A percentile compares a stretch with the other conserved stretches of the same genome.
These are phyloP conservation scores for Cymbopogon citratus DNA, from an alignment of 176 grass and related monocot species.

Conservation along the genomic window DNA sequence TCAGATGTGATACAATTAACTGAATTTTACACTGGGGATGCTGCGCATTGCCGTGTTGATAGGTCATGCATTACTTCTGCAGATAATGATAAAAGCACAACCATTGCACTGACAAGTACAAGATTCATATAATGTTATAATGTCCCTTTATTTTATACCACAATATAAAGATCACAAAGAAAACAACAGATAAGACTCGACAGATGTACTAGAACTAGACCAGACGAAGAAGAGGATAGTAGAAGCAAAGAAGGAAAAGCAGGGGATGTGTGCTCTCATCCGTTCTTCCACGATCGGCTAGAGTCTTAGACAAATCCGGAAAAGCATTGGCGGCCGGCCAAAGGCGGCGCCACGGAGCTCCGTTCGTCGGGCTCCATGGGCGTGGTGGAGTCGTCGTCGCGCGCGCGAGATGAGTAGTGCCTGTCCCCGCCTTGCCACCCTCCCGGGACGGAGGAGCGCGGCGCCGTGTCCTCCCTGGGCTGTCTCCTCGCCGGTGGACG, in stretches of 20 bases:
- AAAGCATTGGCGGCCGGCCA: neutral
- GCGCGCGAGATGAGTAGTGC: neutral
- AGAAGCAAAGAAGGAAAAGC: neutral
- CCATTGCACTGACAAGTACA: no score
- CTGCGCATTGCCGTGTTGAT: no score
- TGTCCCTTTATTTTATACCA: neutral
- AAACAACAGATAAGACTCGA: neutral
- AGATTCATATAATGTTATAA: neutral
- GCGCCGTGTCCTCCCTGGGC: neutral
- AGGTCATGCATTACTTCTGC: no score
- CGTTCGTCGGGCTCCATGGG: neutral
- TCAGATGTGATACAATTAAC: no score
- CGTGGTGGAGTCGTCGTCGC: neutral
- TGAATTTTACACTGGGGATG: no score
- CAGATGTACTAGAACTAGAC: neutral
- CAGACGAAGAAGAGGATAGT: neutral
- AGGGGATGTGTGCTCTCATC: neutral
- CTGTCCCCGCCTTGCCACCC: neutral
- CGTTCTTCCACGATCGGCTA: slow-evolving; percentile 1
- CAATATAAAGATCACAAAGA: neutral
- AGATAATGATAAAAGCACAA: no score
- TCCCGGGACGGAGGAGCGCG: neutral
- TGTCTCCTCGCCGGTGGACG: neutral
- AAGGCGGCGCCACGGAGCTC: slow-evolving; percentile 1
- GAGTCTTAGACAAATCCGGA: neutral